These are phyloP conservation scores for Fusarium drepaniforme DNA, from an alignment of 2,329 filamentous ascomycete genomes.

Conservation along the genomic window DNA sequence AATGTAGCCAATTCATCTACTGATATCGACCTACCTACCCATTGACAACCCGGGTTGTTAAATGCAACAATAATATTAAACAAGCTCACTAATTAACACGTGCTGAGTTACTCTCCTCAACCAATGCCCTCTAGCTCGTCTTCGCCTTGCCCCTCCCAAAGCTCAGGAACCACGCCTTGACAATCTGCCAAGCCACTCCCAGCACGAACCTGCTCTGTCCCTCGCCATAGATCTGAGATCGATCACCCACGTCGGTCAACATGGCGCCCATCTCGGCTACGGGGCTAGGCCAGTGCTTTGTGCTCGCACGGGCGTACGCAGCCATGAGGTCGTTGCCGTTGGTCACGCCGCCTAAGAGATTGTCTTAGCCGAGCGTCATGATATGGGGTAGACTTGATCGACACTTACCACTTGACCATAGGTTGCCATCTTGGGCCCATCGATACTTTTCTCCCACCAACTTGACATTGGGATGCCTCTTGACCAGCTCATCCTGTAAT, in stretches of 20 bases:
- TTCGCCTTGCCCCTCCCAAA: slow-evolving; percentile 8
- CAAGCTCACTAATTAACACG: not conserved
- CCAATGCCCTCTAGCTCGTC: not conserved
- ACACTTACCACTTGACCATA: slow-evolving; percentile 67
- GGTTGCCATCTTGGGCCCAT: slow-evolving; percentile 65
- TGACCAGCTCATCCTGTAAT: slow-evolving; percentile 54
- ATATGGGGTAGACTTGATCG: not conserved
- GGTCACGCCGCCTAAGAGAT: slow-evolving; percentile 61
- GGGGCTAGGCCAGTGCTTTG: slow-evolving; percentile 56
- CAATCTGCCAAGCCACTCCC: slow-evolving; percentile 52
- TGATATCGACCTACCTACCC: not conserved
- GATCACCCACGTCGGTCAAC: slow-evolving; percentile 63
- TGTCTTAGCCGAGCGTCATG: not conserved
- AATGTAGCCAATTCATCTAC: not conserved
- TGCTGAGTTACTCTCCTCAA: not conserved
- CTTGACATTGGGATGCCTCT: slow-evolving; percentile 53
- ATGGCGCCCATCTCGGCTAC: slow-evolving; percentile 58
- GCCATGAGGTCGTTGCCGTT: slow-evolving; percentile 69
- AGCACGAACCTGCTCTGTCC: slow-evolving; percentile 50
- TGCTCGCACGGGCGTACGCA: slow-evolving; percentile 60
- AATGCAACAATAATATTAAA: not conserved
- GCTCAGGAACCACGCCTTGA: slow-evolving; percentile 47
- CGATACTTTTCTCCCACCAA: slow-evolving; percentile 60
- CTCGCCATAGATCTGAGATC: slow-evolving; percentile 57
- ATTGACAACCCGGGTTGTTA: not conserved